Base-by-base conservation (phyloP, 2,329 filamentous ascomycete species). In the Trichoderma sp. region DNA sequence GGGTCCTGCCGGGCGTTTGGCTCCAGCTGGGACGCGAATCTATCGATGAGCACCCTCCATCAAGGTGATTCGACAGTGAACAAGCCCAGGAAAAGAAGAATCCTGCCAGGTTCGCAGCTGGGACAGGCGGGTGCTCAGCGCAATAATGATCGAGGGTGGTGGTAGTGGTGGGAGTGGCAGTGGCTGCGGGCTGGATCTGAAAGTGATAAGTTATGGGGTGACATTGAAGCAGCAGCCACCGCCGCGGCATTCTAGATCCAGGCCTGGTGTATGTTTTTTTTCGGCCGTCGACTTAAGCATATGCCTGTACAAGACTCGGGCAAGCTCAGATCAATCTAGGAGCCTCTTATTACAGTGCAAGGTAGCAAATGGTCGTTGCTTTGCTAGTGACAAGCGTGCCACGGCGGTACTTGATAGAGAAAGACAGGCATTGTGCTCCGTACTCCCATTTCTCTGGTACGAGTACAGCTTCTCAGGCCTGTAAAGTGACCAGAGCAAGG, bases 1-100 rank as follows among this genome's bases (percentile, higher is more conserved):
- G 67, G 71, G 71, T 67, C 67, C 55, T 67, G 59, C 68, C 63
- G 36, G 61, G 36, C 53, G 59, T 64, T 36, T 70, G 50, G 39
- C 68, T 72, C 71, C 68, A 66, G 68, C 71, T 62, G 26, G 68
- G 71, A 70, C 61, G 63, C 55, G n/a, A 71, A 72, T 71, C 71
- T 71, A 70, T 61, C 50, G 30, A 70, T 47, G 61, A 62, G 62
- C 30, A 66, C 30, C 32, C 53, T 36, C 57, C 36, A 59, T 55
- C 47, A 53, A 63, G 64, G 70, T 36, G 58, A 63, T 58, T 55
- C 62, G 32, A 39, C 43, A 30, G 47, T 23, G 50, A 53, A 43
- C 34, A 66, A 28, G 32, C 13, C 32, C n/a, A 50, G 36, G 55
- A 43, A 26, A n/a, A 63, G 65, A 58, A 53, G 30, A 13, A 50